These are phyloP conservation scores for Claviceps sp. DNA, from an alignment of 2,329 filamentous ascomycete species.

Conservation along the genomic window DNA sequence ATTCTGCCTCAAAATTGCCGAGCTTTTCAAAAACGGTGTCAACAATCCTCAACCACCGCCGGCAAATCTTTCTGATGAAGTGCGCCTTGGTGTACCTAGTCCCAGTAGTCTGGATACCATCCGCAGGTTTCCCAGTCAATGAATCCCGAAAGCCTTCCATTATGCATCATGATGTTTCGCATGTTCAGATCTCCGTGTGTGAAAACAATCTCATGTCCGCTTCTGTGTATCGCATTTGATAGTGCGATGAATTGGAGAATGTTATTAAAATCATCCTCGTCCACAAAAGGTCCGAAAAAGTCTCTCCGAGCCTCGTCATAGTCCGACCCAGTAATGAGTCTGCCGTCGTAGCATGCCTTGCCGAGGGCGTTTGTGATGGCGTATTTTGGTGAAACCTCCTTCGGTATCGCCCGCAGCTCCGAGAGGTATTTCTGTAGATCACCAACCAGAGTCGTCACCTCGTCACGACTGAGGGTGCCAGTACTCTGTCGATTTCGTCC, in stretches of 20 bases:
- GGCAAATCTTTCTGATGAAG: too few species aligned
- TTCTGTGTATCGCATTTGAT: slow-evolving; percentile 1
- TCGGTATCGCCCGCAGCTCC: slow-evolving; percentile 2
- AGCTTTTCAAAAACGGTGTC: too few species aligned
- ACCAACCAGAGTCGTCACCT: too few species aligned
- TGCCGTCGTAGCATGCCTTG: slow-evolving; percentile 1
- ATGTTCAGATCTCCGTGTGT: slow-evolving; percentile 26
- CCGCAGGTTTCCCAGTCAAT: too few species aligned
- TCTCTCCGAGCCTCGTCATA: slow-evolving; percentile 1
- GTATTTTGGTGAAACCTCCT: neutral
- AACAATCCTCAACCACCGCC: too few species aligned
- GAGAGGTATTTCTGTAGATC: neutral
- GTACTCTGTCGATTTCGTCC: too few species aligned
- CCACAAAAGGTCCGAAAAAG: slow-evolving; percentile 6
- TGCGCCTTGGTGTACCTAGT: too few species aligned
- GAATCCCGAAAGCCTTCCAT: too few species aligned
- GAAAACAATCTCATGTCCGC: slow-evolving; percentile 19
- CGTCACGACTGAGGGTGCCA: too few species aligned
- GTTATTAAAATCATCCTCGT: slow-evolving; percentile 8
- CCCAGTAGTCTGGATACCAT: too few species aligned
- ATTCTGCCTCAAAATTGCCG: too few species aligned
- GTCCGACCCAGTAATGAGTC: neutral
- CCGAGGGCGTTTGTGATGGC: slow-evolving; percentile 1
- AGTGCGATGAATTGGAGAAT: neutral
- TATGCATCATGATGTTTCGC: slow-evolving; percentile 14